Evolutionary conservation across 148 eudicot species (phyloP).

Genomic region (Dianthus caryophyllus): DNA sequence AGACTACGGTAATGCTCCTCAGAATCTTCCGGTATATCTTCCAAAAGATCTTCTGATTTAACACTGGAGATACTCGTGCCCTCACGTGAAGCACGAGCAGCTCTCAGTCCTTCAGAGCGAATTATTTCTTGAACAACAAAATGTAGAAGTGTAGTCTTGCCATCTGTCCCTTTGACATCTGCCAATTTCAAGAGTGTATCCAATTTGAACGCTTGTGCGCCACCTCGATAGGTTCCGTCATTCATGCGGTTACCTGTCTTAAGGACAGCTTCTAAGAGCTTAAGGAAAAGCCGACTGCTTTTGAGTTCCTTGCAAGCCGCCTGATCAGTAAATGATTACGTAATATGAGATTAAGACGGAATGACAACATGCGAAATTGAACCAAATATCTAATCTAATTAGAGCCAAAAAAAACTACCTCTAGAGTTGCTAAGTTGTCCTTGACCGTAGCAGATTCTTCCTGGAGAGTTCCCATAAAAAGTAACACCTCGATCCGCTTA

Average conservation of each 20-base stretch:
- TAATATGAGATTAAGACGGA: background rate
- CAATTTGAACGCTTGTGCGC: slow-evolving; percentile 74
- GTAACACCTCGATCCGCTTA: slow-evolving; percentile 56
- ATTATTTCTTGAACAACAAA: slow-evolving; percentile 77
- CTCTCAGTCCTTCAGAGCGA: slow-evolving; percentile 73
- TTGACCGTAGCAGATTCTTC: slow-evolving; percentile 54
- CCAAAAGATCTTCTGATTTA: slow-evolving; percentile 41
- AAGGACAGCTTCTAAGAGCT: slow-evolving; percentile 80
- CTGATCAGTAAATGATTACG: slow-evolving; percentile 24
- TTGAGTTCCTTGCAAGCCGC: slow-evolving; percentile 71
- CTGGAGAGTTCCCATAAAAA: slow-evolving; percentile 58
- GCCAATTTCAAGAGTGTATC: slow-evolving; percentile 72
- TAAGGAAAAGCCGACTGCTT: slow-evolving; percentile 62
- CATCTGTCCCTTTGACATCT: slow-evolving; percentile 72
- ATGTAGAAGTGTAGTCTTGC: slow-evolving; percentile 74
- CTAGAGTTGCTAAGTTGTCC: slow-evolving; percentile 57
- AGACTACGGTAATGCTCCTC: slow-evolving; percentile 58
- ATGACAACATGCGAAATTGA: slow-evolving; percentile 1
- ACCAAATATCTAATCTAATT: background rate
- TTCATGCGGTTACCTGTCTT: slow-evolving; percentile 88
- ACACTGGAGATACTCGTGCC: slow-evolving; percentile 35
- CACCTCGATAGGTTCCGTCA: slow-evolving; percentile 70
- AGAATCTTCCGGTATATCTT: slow-evolving; percentile 35
- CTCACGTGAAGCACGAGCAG: slow-evolving; percentile 49
- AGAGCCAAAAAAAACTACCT: slow-evolving; percentile 31